These are phyloP conservation scores for Pleurotus eryngii DNA, from an alignment of 768 basidiomycete species.

Conservation along the genomic window DNA sequence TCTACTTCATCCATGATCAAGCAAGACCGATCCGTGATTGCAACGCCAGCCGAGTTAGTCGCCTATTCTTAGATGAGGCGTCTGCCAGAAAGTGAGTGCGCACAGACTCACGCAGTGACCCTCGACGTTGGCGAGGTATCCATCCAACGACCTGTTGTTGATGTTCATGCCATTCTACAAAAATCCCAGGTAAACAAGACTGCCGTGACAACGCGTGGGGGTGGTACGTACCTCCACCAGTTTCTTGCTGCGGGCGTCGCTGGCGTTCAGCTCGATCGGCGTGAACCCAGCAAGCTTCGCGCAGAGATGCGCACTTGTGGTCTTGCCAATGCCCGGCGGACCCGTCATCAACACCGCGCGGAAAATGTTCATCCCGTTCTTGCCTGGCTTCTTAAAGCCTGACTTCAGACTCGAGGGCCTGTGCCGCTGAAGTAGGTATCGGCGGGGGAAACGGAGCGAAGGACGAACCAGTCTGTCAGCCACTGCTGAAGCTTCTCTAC, in stretches of 20 bases:
- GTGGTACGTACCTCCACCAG: conserved; percentile 73
- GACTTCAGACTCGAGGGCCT: conserved; percentile 25
- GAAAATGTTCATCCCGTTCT: conserved; percentile 78
- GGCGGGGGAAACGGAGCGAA: background rate
- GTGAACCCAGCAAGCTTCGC: conserved; percentile 75
- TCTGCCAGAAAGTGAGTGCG: background rate
- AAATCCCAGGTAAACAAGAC: background rate
- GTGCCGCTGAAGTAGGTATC: too few species aligned
- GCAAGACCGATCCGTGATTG: conserved; percentile 76
- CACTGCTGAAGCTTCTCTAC: conserved; percentile 44
- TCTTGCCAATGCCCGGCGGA: conserved; percentile 80
- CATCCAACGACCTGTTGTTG: conserved; percentile 84
- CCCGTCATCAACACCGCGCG: conserved; percentile 90
- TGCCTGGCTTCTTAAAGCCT: conserved; percentile 90
- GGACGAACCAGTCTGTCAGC: too few species aligned
- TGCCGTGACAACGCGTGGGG: too few species aligned
- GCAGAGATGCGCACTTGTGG: conserved; percentile 50
- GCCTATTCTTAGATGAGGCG: conserved; percentile 27
- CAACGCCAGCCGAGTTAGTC: conserved; percentile 67
- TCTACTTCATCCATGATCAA: conserved; percentile 99
- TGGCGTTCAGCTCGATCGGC: background rate
- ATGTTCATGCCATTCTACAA: conserved; percentile 83
- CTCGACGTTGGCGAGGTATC: conserved; percentile 68
- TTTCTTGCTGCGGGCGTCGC: background rate
- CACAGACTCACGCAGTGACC: conserved; percentile 11